A percentile compares a stretch with the other conserved stretches of the same genome.
Evolutionary conservation across 2,329 filamentous ascomycete species (phyloP).

Genomic region (Thielaviopsis ethacetica): DNA sequence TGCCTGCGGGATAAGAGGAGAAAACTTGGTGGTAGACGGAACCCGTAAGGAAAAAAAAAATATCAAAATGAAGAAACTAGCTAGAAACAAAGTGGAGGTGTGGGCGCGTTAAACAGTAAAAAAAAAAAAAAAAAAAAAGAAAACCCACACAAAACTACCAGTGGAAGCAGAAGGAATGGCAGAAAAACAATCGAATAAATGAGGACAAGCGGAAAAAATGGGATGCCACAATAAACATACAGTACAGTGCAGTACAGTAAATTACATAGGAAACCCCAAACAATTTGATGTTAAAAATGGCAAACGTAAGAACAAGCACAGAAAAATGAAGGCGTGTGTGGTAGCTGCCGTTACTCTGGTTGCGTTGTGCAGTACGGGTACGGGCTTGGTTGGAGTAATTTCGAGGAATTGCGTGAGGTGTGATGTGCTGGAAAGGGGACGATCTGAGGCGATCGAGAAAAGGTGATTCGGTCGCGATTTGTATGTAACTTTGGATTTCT

Average conservation of each 20-base stretch:
- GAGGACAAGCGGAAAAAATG: neutral
- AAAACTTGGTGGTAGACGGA: slow-evolving; percentile 8
- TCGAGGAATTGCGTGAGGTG: neutral
- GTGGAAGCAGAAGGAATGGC: neutral
- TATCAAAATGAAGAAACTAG: slow-evolving; percentile 6
- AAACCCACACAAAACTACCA: neutral
- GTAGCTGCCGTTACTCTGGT: neutral
- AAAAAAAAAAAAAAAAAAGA: neutral
- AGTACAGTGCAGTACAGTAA: too few relatives aligned
- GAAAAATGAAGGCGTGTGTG: neutral
- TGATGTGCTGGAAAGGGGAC: neutral
- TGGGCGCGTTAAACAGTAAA: slow-evolving; percentile 7
- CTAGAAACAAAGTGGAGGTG: slow-evolving; percentile 2
- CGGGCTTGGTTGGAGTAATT: neutral
- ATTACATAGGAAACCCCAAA: neutral
- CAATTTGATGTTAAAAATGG: neutral
- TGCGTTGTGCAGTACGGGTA: neutral
- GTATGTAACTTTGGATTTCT: neutral
- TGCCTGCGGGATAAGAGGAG: slow-evolving; percentile 10
- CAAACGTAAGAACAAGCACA: neutral
- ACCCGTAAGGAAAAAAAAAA: slow-evolving; percentile 5
- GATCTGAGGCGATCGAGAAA: neutral
- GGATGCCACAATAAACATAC: neutral
- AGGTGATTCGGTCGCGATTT: neutral
- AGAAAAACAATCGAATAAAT: neutral